Base-by-base conservation (phyloP, 2,329 filamentous ascomycete species). In the Colletotrichum salicis region DNA sequence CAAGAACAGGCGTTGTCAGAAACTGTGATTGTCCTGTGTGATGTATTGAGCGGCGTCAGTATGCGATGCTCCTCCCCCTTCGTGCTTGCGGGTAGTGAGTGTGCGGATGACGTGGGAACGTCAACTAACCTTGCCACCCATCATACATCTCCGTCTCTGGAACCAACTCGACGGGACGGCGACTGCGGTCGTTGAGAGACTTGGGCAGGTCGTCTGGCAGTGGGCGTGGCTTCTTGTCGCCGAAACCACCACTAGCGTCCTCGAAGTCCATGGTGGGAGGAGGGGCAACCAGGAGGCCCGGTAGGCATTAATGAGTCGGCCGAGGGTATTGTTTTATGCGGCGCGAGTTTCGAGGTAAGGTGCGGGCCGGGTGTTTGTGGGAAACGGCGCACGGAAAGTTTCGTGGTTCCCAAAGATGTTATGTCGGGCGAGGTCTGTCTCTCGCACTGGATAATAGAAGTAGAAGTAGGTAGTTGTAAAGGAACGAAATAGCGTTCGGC, bases 81-180 rank as follows among this genome's bases (percentile, higher is more conserved):
- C 41, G 64, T 41, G 51, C 55, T 56, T 29, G 11, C 27, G 22
- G 37, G 66, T 22, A 27, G 35, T 12, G 15, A 37, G 35, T 8
- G 11, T 41, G 31, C 24, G 35, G 33, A 29, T 61, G 60, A 51
- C 65, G 29, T 64, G 31, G 55, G 58, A 58, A 22, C 11, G 13
- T 33, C 60, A 45, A 84, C 85, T 73, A 76, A 87, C 96, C 96
- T 91, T 98, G 95, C 96, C 96, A 99, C 76, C 94, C 96, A 88
- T 99, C 96, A 82, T 98, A 99, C 85, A 98, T 94, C 86, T 98
- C 96, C 52, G 95, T 97, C 86, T 98, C 96, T 51, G 88, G 87
- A 67, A 93, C 88, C 74, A 91, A 89, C 73, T 92, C 90, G 58
- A 85, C 86, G 4, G 91, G 89, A 41, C 93, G 88, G 77, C 87